Base-by-base conservation (phyloP, 2,329 filamentous ascomycete species). In the Trichoderma sp. region DNA sequence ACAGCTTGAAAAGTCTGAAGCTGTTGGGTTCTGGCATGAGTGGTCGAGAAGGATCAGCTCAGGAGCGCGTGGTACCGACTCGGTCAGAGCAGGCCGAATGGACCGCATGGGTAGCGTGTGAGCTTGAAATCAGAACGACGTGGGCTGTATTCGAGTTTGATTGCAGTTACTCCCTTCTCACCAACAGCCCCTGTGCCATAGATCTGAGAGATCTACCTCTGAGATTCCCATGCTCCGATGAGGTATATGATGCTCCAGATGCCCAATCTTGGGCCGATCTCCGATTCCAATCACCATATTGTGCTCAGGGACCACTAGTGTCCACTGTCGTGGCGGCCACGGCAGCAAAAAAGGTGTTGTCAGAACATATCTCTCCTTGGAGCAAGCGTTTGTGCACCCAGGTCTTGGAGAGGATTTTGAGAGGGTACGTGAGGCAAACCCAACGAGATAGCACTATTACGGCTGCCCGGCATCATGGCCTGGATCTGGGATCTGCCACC, bases 131-230 rank as follows among this genome's bases (percentile, higher is more conserved):
- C 30, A 74, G 79, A 14, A 73, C 76, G 7, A 76, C 76, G 1
- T 80, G 79, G 79, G 75, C 78, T 18, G 76, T 77, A 8, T 80
- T 80, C 36, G 79, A 80, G 58, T 79, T 79, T 39, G 79, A 80
- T 72, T 80, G 78, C 72, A 79, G 75, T n/a, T 67, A 79, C 5
- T 78, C 75, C 51, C 79, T 78, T 4, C 73, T 80, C 26, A 80
- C 77, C 0, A 76, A 75, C 47, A 75, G 77, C 1, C 77, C 77
- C 3, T 77, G 76, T 18, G 76, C 76, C 4, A 76, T 80, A 5
- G 77, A 79, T 57, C 70, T 80, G 11, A 76, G 75, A 26, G 77
- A 80, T 72, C 73, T 80, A 24, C 79, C 79, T 1, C 39, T 72
- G 3, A 74, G 71, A 6, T 66, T 80, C 9, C 79, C 79, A 1